Conservation (phyloP, 2,329 filamentous ascomycete species). For the Coniella vitis region DNA sequence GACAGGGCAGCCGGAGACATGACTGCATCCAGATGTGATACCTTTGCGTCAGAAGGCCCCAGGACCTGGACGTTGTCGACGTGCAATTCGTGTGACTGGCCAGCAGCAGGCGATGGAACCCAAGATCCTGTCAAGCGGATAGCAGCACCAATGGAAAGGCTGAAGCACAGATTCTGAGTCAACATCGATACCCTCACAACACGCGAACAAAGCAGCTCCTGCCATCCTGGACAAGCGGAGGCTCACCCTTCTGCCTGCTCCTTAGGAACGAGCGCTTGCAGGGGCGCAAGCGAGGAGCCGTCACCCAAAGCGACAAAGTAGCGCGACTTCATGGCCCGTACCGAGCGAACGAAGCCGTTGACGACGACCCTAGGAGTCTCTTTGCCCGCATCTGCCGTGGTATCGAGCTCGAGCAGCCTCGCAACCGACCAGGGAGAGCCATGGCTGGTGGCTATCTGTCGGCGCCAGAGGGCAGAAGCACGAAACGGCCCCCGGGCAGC, state of each 20-base stretch:
- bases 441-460: conserved; percentile 18
- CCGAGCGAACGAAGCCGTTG: conserved; percentile 74
- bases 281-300: conserved; percentile 69
- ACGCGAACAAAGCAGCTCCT: conserved; percentile 19
- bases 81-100: conserved; percentile 75
- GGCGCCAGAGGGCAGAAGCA: conserved; percentile 1
- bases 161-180: conserved; percentile 34
- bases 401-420: conserved; percentile 42
- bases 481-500: background rate
- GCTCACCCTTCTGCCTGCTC: conserved; percentile 63
- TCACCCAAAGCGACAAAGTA: conserved; percentile 83
- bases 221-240: conserved; percentile 16
- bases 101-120: conserved; percentile 60
- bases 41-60: conserved; percentile 72
- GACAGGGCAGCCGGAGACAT: background rate
- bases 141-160: conserved; percentile 74
- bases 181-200: too few species aligned
- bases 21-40: conserved; percentile 29
- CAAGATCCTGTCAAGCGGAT: conserved; percentile 73
- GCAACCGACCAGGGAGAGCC: conserved; percentile 40
- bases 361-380: conserved; percentile 49
- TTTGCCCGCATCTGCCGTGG: conserved; percentile 32
- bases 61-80: conserved; percentile 63
- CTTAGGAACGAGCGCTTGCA: conserved; percentile 76
- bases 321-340: conserved; percentile 77